Evolutionary conservation across 2,329 filamentous ascomycete genomes (phyloP).

Genomic region (Triangularia verruculosa): DNA sequence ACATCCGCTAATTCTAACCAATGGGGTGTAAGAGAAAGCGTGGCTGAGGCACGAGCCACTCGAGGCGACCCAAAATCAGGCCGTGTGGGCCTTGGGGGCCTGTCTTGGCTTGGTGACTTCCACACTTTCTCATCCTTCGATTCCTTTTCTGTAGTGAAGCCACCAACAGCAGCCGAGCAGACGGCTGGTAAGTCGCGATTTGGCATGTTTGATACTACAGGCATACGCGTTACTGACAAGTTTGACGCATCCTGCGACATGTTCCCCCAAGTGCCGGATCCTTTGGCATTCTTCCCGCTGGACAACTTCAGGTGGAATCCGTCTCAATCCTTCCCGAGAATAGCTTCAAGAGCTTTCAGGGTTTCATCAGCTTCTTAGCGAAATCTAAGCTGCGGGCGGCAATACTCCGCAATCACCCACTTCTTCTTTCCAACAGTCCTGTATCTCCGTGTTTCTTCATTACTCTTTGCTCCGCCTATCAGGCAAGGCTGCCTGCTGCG

Average conservation of each 20-base stretch:
- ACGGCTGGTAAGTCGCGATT: not conserved
- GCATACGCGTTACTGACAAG: not conserved
- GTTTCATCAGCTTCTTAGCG: not conserved
- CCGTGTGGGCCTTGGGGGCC: conserved; percentile 6
- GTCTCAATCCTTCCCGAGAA: not conserved
- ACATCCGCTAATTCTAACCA: not conserved
- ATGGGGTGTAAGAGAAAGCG: conserved; percentile 1
- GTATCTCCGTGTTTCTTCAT: not conserved
- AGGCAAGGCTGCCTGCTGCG: not conserved
- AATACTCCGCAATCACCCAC: not conserved
- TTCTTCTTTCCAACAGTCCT: not conserved
- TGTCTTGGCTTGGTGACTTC: not conserved
- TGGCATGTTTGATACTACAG: not conserved
- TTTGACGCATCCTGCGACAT: not conserved
- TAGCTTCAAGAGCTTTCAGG: not conserved
- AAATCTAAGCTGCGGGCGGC: not conserved
- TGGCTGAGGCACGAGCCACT: conserved; percentile 10
- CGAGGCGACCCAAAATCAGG: not conserved
- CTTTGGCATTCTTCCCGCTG: not conserved
- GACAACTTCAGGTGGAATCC: not conserved
- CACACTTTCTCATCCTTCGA: not conserved
- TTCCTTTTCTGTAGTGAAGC: conserved; percentile 3
- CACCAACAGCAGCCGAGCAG: conserved; percentile 1
- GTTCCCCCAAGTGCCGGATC: conserved; percentile 4
- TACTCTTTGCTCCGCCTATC: not conserved